Conservation (phyloP, 2,329 filamentous ascomycete species). For the Plenodomus biglobosus region DNA sequence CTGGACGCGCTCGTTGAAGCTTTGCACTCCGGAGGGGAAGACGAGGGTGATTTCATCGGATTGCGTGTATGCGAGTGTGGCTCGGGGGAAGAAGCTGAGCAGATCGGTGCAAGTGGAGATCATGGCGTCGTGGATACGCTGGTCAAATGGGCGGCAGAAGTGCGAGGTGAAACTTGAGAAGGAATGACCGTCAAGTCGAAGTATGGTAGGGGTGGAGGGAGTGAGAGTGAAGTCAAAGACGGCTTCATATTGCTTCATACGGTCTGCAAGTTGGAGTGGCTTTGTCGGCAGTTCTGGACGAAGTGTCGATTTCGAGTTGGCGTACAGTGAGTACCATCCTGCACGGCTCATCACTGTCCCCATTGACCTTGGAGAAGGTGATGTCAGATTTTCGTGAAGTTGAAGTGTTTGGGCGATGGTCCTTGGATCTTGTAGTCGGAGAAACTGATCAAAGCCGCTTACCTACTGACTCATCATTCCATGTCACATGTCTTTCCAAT, state of each 20-base stretch:
- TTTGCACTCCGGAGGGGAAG: slow-evolving; percentile 30
- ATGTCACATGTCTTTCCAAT: background rate
- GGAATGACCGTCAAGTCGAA: slow-evolving; percentile 35
- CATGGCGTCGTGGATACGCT: slow-evolving; percentile 38
- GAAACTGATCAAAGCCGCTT: background rate
- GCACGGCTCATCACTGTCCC: no score
- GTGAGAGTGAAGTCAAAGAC: slow-evolving; percentile 27
- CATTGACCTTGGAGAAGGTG: background rate
- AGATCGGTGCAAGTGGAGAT: slow-evolving; percentile 27
- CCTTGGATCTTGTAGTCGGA: background rate
- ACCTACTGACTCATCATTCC: background rate
- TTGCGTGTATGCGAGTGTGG: slow-evolving; percentile 38
- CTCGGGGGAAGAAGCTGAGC: slow-evolving; percentile 30
- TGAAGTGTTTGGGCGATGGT: background rate
- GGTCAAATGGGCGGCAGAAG: slow-evolving; percentile 34
- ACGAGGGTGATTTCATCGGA: slow-evolving; percentile 39
- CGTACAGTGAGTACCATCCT: no score
- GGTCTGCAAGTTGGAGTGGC: slow-evolving; percentile 22
- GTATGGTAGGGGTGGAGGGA: slow-evolving; percentile 18
- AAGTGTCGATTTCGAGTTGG: background rate
- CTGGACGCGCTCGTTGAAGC: slow-evolving; percentile 34
- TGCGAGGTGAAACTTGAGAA: slow-evolving; percentile 36
- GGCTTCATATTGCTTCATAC: slow-evolving; percentile 40
- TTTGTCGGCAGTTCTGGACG: background rate
- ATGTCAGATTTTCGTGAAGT: background rate